Evolutionary conservation across 2,329 filamentous ascomycete genomes (phyloP).

Genomic region (Didymella sp.): DNA sequence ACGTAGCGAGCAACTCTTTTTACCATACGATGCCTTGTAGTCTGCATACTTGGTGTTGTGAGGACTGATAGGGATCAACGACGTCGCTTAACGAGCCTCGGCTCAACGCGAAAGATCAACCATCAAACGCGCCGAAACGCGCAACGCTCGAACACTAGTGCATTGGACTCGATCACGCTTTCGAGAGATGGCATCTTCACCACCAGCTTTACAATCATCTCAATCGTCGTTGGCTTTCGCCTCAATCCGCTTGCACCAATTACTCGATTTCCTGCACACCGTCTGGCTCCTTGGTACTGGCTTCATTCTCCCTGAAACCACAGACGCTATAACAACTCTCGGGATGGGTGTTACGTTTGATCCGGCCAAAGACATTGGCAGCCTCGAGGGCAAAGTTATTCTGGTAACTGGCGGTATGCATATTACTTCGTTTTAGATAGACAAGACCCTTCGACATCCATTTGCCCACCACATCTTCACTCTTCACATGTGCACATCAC

Average conservation of each 20-base stretch:
- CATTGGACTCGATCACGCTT: background rate
- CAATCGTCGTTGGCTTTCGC: no score
- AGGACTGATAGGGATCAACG: background rate
- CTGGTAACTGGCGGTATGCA: slow-evolving; percentile 49
- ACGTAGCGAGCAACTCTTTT: background rate
- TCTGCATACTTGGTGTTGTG: background rate
- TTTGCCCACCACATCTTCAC: no score
- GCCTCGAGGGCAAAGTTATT: slow-evolving; percentile 44
- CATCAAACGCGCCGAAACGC: slow-evolving; percentile 11
- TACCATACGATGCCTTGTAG: background rate
- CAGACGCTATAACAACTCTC: slow-evolving; percentile 15
- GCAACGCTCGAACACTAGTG: slow-evolving; percentile 3
- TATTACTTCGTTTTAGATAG: no score
- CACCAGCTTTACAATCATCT: background rate
- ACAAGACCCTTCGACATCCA: no score
- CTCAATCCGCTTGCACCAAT: background rate
- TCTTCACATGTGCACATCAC: no score
- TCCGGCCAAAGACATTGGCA: slow-evolving; percentile 34
- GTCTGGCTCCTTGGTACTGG: slow-evolving; percentile 13
- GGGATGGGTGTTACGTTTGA: slow-evolving; percentile 34
- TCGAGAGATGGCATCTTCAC: background rate
- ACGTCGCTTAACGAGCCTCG: slow-evolving; percentile 9
- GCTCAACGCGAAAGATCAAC: slow-evolving; percentile 1
- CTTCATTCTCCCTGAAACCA: slow-evolving; percentile 19
- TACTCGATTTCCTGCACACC: slow-evolving; percentile 5